Percentiles rank a stretch among this genome's conserved stretches.
phyloP scores from a whole-genome alignment of 2,329 filamentous ascomycete genomes.

The Neonectria faginata region DNA sequence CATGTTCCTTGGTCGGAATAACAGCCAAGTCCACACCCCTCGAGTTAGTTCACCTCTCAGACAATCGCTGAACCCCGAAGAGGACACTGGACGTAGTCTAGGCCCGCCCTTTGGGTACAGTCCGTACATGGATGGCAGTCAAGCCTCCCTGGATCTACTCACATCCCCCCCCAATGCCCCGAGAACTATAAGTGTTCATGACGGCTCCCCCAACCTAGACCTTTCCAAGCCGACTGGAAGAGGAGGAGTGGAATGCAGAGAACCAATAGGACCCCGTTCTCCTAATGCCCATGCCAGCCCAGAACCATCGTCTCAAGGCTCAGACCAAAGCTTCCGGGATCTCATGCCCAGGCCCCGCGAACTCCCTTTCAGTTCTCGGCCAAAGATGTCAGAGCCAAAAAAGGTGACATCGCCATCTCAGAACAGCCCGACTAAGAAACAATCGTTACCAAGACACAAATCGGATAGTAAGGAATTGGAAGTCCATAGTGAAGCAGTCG shows the following conservation, averaged over 20 bases:
- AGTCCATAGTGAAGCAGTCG: not conserved
- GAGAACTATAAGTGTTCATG: not conserved
- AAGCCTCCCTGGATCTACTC: not conserved
- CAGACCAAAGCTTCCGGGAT: slow-evolving; percentile 39
- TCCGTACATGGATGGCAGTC: not conserved
- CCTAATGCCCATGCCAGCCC: not conserved
- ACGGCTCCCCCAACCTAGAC: not conserved
- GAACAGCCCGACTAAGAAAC: not conserved
- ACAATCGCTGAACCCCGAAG: slow-evolving; percentile 31
- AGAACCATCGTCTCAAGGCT: not conserved
- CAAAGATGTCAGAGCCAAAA: slow-evolving; percentile 5
- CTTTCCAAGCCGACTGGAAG: not conserved
- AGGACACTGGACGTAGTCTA: not conserved
- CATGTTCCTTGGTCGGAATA: slow-evolving; percentile 31
- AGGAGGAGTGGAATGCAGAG: not conserved
- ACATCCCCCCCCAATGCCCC: not conserved
- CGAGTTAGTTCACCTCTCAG: slow-evolving; percentile 46
- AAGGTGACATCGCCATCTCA: not conserved
- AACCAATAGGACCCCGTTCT: not conserved
- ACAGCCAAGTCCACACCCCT: slow-evolving; percentile 35
- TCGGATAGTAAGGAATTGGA: not conserved
- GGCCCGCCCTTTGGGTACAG: not conserved
- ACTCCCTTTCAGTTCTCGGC: slow-evolving; percentile 43
- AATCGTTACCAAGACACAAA: not conserved
- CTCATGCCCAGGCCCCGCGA: slow-evolving; percentile 48